Evolutionary conservation across 495 filamentous ascomycete species (phyloP), one percentile per base, ranked within the genome.

Genomic region (Venustampulla echinocandica): DNA sequence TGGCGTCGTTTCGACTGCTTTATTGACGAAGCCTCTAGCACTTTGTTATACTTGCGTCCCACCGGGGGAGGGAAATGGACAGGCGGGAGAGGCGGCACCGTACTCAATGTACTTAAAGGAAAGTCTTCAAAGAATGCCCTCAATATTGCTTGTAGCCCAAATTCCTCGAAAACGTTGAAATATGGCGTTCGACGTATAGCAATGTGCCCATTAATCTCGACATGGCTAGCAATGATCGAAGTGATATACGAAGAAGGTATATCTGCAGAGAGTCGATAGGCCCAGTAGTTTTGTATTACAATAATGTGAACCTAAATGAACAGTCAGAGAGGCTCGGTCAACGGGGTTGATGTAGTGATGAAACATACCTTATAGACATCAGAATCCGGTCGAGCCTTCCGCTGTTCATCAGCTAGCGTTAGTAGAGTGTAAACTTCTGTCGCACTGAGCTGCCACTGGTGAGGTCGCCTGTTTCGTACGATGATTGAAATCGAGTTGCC

Each of bases 51-150:
- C n/a, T n/a, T n/a, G n/a, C n/a, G n/a, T n/a, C n/a, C n/a, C n/a
- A n/a, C n/a, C n/a, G n/a, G n/a, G n/a, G n/a, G n/a, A n/a, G n/a
- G n/a, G n/a, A n/a, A n/a, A n/a, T n/a, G n/a, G n/a, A 40, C 22
- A 23, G 37, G 37, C 37, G 37, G 37, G 9, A 40, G 37, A 19
- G 37, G 37, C 37, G 37, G 20, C 37, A 40, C 15, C 22, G 37
- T 40, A 40, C 20, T 20, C 11, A 19, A 20, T 20, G 37, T 40
- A 21, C 22, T 40, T 19, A 40, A 40, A 19, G 37, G 37, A 19
- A 40, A 40, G 22, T 40, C 15, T 40, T 40, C 37, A 14, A 40
- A 40, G 10, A 40, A 20, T 23, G 37, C 37, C 22, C 20, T 14
- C 22, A 40, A 40, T 40, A 19, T 19, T 20, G 15, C 20, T 40